A percentile compares a stretch with the other conserved stretches of the same genome.
Evolutionary conservation across 1,284 basidiomycete species (phyloP).

Genomic region (Trichosporon faecale): DNA sequence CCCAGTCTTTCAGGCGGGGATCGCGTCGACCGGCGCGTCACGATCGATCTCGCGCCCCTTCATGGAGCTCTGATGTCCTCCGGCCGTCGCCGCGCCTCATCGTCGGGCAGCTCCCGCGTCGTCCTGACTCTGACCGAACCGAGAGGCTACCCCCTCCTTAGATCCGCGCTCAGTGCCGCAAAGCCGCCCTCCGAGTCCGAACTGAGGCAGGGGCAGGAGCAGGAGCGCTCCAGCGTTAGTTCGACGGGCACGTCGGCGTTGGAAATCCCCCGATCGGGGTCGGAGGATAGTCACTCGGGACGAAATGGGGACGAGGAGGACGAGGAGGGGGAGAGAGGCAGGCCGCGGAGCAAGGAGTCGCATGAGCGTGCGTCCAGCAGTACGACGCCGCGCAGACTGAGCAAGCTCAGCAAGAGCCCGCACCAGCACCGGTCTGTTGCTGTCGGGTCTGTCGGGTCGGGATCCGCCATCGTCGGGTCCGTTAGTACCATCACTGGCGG

Average conservation of each 20-base stretch:
- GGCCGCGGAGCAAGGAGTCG: conserved; percentile 35
- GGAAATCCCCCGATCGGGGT: conserved; percentile 14
- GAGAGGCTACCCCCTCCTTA: conserved; percentile 30
- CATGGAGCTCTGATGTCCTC: not conserved
- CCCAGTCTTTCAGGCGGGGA: not conserved
- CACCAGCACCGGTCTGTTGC: not conserved
- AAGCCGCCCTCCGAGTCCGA: conserved; percentile 2
- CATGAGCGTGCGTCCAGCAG: not conserved
- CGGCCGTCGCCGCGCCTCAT: not conserved
- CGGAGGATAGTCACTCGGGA: not conserved
- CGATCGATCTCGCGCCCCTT: not conserved
- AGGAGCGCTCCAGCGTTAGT: not conserved
- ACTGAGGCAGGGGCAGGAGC: not conserved
- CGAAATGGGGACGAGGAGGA: conserved; percentile 13
- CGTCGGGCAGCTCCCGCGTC: conserved; percentile 19
- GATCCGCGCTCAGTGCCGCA: conserved; percentile 27
- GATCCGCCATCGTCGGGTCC: no score
- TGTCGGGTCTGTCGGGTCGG: not conserved
- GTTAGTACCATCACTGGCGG: no score
- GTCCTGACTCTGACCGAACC: conserved; percentile 34
- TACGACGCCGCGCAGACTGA: not conserved
- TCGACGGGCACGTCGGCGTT: conserved; percentile 18
- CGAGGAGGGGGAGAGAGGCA: conserved; percentile 34
- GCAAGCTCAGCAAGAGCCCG: not conserved
- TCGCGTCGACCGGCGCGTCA: not conserved